A percentile compares a stretch with the other conserved stretches of the same genome.
These are phyloP conservation scores for Lippia alba DNA, from an alignment of 305 asterid species.

Conservation along the genomic window DNA sequence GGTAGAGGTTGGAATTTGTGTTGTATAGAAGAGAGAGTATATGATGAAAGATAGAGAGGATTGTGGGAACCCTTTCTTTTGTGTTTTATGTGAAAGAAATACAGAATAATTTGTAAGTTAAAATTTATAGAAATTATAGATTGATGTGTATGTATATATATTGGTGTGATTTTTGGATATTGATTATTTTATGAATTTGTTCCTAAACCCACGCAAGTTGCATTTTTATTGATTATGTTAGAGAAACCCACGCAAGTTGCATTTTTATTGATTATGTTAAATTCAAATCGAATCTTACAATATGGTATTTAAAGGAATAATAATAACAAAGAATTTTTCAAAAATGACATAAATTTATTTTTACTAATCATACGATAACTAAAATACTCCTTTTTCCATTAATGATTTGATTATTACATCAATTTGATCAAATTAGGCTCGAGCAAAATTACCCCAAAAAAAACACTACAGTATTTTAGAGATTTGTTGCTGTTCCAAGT, in stretches of 20 bases:
- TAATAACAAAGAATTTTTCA: no score
- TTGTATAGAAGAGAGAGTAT: constrained; percentile 35
- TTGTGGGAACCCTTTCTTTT: constrained; percentile 22
- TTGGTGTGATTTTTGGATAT: constrained; percentile 23
- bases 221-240: neutral
- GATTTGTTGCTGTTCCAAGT: no score
- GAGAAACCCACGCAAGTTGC: constrained; percentile 16
- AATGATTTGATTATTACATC: no score
- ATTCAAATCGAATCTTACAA: no score
- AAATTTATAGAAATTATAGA: constrained; percentile 22
- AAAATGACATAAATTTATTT: no score
- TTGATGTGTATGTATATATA: constrained; percentile 13
- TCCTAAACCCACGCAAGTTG: constrained; percentile 9
- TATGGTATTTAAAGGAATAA: no score
- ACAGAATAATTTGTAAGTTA: constrained; percentile 28
- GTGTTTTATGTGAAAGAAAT: constrained; percentile 30
- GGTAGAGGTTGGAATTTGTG: constrained; percentile 31
- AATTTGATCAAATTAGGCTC: no score
- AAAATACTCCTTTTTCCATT: no score
- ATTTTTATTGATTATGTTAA: neutral
- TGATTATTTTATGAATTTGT: constrained; percentile 20
- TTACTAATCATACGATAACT: no score
- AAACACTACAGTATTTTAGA: no score
- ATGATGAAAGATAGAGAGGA: constrained; percentile 9
- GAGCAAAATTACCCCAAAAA: no score